Base-by-base conservation (phyloP, 176 grass and related monocot species). In the Tillandsia leiboldiana region DNA sequence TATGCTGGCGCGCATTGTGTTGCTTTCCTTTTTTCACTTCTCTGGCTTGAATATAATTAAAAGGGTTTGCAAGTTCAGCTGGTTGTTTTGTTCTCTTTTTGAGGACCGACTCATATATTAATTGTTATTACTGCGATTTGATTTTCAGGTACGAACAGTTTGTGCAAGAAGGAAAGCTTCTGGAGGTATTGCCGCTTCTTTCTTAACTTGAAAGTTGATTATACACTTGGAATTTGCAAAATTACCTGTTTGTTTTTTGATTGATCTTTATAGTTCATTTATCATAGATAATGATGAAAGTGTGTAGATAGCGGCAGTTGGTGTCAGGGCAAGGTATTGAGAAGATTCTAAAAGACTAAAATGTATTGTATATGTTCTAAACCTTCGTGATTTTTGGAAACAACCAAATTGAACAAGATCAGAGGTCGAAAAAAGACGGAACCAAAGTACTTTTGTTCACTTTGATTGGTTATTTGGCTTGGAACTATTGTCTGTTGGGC, bases 131-230 rank as follows among this genome's bases (percentile, higher is more conserved):
- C 53, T 33, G 68, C 23, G 2, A 64, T 77, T 81, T 85, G 23
- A 1, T 28, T 83, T 78, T 51, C 86, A 96, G 93, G 82, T 96
- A 92, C 24, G 94, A 97, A 75, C 89, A 91, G 51, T 91, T 97
- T 67, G 70, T 90, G 65, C 83, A 97, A 76, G 86, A 92, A 80
- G 89, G 86, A 66, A 92, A 88, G 67, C 72, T 97, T 28, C 75
- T 97, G 74, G 94, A 97, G 94, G 93, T 92, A 92, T 59, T 6
- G 12, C 63, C 18, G 15, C 1, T 62, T 9, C 47, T 78, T 18
- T 64, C 50, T 71, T 59, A 73, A 64, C 29, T 79, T 59, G 54
- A 59, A 10, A 17, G 8, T 59, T 7, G 7, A 59, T 59, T 59
- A 59, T 59, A n/a, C 14, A 59, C 54, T 59, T 20, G 15, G 54